phyloP scores from a whole-genome alignment of 177 flowering plant genomes.

The Tripterygium wilfordii region DNA sequence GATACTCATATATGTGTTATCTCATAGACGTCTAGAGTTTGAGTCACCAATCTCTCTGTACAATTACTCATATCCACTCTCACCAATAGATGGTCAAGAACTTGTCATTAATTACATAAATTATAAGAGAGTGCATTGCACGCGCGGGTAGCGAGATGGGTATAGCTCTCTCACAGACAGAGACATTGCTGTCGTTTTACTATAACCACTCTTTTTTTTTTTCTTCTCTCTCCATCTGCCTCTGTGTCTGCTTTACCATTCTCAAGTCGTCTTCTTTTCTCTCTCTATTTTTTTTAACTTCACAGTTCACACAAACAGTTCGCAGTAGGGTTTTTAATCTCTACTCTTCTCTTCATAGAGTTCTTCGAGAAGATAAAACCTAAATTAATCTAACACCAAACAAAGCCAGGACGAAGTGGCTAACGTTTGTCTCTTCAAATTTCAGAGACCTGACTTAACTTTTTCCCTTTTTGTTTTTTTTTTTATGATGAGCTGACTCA shows the following conservation, averaged over 20 bases:
- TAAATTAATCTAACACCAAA: conserved; percentile 1
- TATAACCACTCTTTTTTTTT: too few species aligned
- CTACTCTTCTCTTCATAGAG: conserved; percentile 3
- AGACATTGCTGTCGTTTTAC: neutral
- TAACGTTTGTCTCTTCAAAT: conserved; percentile 6
- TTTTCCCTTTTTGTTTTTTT: neutral
- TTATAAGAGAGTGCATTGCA: neutral
- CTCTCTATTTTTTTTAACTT: too few species aligned
- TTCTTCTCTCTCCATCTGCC: conserved; percentile 1
- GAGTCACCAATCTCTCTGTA: too few species aligned
- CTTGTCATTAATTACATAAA: too few species aligned
- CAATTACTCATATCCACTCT: too few species aligned
- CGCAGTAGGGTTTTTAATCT: conserved; percentile 15
- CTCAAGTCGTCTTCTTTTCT: too few species aligned
- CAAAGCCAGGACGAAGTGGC: neutral
- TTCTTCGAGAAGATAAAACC: conserved; percentile 12
- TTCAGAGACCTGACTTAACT: too few species aligned
- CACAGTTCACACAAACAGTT: conserved; percentile 1
- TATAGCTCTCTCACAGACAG: neutral
- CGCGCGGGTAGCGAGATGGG: neutral
- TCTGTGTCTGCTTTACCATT: conserved; percentile 4
- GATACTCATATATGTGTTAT: too few species aligned
- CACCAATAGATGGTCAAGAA: too few species aligned
- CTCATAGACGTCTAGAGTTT: too few species aligned
- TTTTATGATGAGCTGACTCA: conserved; percentile 1